Conservation (phyloP, 495 filamentous ascomycete species). For the Cenococcum geophilum region DNA sequence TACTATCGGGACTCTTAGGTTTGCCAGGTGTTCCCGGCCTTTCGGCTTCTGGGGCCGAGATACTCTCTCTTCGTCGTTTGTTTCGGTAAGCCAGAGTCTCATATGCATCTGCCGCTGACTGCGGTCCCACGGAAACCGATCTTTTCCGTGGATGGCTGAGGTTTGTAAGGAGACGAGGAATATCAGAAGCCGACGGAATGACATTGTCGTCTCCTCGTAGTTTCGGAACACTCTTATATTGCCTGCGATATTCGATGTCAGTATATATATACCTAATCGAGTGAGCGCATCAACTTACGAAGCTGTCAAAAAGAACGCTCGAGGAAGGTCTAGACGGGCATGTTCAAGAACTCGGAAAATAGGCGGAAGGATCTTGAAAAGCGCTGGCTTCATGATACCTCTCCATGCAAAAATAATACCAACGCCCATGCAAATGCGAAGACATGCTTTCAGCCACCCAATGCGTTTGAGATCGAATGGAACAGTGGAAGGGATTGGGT, state of each 20-base stretch:
- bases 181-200: conserved; percentile 74
- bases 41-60: conserved; percentile 33
- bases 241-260: conserved; percentile 39
- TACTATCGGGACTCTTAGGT: conserved; percentile 3
- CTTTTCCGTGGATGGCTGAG: conserved; percentile 74
- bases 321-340: conserved; percentile 67
- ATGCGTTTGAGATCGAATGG: conserved; percentile 58
- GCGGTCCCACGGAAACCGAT: conserved; percentile 86
- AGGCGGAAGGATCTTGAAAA: conserved; percentile 73
- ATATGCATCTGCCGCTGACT: conserved; percentile 92
- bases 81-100: conserved; percentile 92
- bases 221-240: conserved; percentile 80
- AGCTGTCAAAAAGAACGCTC: conserved; percentile 83
- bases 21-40: conserved; percentile 7
- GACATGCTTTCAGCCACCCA: conserved; percentile 53
- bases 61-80: conserved; percentile 69
- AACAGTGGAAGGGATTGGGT: conserved; percentile 55
- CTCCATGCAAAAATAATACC: conserved; percentile 82
- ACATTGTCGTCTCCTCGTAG: conserved; percentile 77
- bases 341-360: conserved; percentile 81
- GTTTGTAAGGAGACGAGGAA: conserved; percentile 69
- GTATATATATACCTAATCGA: background rate
- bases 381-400: conserved; percentile 73
- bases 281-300: conserved; percentile 49
- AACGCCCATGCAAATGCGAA: conserved; percentile 72